These are phyloP conservation scores for Oryza punctata DNA, from an alignment of 176 grass and related monocot species.

Conservation along the genomic window DNA sequence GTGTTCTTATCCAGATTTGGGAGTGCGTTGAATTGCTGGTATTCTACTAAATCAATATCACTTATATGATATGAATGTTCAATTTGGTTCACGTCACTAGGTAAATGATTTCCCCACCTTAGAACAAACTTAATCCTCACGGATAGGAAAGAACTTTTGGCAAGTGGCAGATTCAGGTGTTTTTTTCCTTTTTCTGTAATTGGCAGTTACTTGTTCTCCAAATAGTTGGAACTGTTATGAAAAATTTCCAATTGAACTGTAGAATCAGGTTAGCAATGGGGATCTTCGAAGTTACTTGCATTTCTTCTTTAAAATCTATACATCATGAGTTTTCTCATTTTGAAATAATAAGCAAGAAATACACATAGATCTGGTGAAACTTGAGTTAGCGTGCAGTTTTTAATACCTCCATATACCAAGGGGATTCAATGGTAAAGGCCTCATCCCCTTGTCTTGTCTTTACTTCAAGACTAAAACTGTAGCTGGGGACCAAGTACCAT, in stretches of 20 bases:
- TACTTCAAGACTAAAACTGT: not conserved
- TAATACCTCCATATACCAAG: not conserved
- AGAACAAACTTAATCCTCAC: not conserved
- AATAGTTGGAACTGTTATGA: not conserved
- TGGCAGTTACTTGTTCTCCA: conserved; percentile 5
- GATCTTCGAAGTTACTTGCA: not conserved
- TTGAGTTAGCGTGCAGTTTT: not conserved
- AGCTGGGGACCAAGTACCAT: conserved; percentile 24
- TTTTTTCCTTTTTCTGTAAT: not conserved
- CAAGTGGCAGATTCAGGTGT: conserved; percentile 20
- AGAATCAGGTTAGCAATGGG: not conserved
- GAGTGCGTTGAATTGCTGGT: not conserved
- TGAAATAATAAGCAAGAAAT: not conserved
- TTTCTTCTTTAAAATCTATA: not conserved
- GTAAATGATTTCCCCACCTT: not conserved
- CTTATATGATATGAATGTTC: not conserved
- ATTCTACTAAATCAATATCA: not conserved
- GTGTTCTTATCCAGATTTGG: not conserved
- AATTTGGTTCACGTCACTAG: not conserved
- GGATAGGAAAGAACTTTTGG: not conserved
- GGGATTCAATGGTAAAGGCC: not conserved
- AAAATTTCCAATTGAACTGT: not conserved
- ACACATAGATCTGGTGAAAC: conserved; percentile 21
- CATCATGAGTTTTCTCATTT: not conserved
- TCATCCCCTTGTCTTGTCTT: not conserved